Base-by-base conservation (phyloP, 768 basidiomycete species). In the Russula abietina region DNA sequence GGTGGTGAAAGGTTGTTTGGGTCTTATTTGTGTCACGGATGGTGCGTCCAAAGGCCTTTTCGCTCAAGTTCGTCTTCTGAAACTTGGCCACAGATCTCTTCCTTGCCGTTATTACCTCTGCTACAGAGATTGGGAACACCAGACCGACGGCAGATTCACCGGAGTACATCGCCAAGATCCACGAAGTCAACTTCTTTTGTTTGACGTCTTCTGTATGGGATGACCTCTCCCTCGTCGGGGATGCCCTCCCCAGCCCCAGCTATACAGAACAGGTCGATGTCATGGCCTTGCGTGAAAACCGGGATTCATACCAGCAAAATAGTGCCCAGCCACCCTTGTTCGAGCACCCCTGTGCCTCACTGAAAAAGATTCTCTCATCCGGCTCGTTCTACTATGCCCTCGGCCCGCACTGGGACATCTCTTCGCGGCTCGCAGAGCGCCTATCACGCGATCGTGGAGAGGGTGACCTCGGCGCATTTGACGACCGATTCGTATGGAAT, bases 401-500 rank as follows among this genome's bases (percentile, higher is more conserved):
- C 30, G 86, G 86, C 69, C 82, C 88, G 0, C 78, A 81, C 8
- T 98, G 95, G 92, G 95, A 98, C 73, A 77, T 98, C 33, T 93
- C 93, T 4, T 88, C 91, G 1, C 78, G 95, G 50, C 78, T 98
- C 43, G 77, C 87, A 17, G 81, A 85, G 38, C 83, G 94, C 3
- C 73, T 94, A 55, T 74, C 80, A 62, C 77, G 83, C 71, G 80
- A 81, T 68, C 74, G 71, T 58, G 75, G 70, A 43, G 66, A 74
- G 43, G 71, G 73, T 65, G 85, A 89, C 68, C 71, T 81, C 10
- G 79, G 77, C 26, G 75, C 79, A n/a, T 92, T 87, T 68, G 92
- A 95, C 71, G 85, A 86, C 58, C 83, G 91, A 55, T 96, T 95
- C 71, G 83, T 98, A 14, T 99, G 96, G 96, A 99, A 99, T 71